Base-by-base conservation (phyloP, 306 rosid genomes). In the Cicer chorassanicum region DNA sequence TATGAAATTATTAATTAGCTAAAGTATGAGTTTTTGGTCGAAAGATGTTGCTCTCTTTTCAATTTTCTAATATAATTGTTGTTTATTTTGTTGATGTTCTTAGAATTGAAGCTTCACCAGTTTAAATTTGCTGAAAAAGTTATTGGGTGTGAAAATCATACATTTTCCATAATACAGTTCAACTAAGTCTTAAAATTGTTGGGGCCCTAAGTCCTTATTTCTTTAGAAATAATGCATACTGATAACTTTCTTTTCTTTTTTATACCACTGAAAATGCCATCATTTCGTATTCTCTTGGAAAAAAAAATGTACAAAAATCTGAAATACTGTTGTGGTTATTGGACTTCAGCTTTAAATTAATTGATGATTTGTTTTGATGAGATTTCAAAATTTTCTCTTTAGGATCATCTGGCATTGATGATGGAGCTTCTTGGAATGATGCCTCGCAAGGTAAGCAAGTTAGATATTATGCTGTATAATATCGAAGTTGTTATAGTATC, bases 391-490 rank as follows among this genome's bases (percentile, higher is more conserved):
- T 71, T 79, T 70, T 14, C 79, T 60, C 43, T 83, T 54, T 92
- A 94, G 98, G 98, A 94, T 66, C 98, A 94, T 82, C 86, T 94
- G 70, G 98, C 98, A 13, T 82, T 94, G 87, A 91, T 91, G 98
- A 94, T 94, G 98, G 98, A 94, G 86, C 98, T 94, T 86, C 96
- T 94, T 78, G 97, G 97, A 80, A 94, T 83, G 92, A 94, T 94
- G 97, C 98, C 98, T 2, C 97, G 98, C 73, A 91, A 90, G 95
- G 98, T 94, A 80, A 67, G 86, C 78, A 69, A 65, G 48, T 65
- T 75, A 6, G 54, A 39, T 8, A 8, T 70, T 42, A 46, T 54
- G 63, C 62, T 42, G 71, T 48, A 53, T 42, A 76, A 40, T 8
- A 19, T 68, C 15, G 7, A 40, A 69, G 36, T 29, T 69, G 36